Percentiles rank a stretch among this genome's conserved stretches.
Evolutionary conservation across 2,329 filamentous ascomycete genomes (phyloP).

Genomic region (Pseudogymnoascus sp.): DNA sequence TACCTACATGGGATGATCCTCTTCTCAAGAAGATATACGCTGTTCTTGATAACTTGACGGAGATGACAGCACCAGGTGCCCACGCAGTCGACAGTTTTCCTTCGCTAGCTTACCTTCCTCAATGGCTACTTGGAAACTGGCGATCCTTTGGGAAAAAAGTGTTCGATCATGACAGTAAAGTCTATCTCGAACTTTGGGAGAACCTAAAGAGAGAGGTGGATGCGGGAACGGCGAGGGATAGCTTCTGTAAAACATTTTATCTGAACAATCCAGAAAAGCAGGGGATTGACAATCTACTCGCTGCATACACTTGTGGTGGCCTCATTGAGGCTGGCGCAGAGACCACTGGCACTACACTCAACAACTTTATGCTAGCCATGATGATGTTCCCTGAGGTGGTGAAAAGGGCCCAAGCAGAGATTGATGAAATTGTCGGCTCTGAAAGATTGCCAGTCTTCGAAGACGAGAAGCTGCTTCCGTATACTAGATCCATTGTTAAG

Average conservation of each 20-base stretch:
- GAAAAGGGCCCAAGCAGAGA: constrained; percentile 38
- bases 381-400: constrained; percentile 30
- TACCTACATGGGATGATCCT: constrained; percentile 10
- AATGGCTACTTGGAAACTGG: constrained; percentile 18
- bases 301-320: constrained; percentile 34
- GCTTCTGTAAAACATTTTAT: constrained; percentile 39
- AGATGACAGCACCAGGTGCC: constrained; percentile 33
- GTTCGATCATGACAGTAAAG: constrained; percentile 16
- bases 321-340: constrained; percentile 37
- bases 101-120: constrained; percentile 26
- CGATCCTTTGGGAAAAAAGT: constrained; percentile 5
- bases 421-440: constrained; percentile 44
- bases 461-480: constrained; percentile 38
- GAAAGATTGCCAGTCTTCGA: constrained; percentile 40
- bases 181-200: constrained; percentile 32
- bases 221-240: constrained; percentile 32
- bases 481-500: constrained; percentile 40
- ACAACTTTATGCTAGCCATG: constrained; percentile 13
- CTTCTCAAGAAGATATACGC: constrained; percentile 14
- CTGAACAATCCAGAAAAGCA: constrained; percentile 29
- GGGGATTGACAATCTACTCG: constrained; percentile 35
- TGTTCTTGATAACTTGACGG: constrained; percentile 15
- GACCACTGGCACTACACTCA: constrained; percentile 24
- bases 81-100: constrained; percentile 33
- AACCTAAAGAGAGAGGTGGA: constrained; percentile 30